Evolutionary conservation across 129 eudicot species (phyloP), one percentile per base, ranked within the genome.

Genomic region (Oenanthe sinensis): DNA sequence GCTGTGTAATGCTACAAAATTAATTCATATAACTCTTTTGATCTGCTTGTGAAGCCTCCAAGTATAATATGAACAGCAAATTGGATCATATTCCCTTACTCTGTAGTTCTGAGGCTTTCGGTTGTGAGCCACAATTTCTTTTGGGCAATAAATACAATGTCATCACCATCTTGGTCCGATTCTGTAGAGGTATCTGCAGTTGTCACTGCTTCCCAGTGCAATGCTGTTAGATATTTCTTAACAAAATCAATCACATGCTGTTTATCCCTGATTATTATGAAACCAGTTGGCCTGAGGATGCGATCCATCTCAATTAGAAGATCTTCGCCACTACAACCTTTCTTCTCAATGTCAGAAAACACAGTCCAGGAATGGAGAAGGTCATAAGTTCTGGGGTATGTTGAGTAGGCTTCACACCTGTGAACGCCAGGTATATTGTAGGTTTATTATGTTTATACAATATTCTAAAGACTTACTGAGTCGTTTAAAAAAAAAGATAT

Each of bases 371-470:
- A 97, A 71, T 96, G 99, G 82, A 96, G 97, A 48, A 96, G 88
- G 83, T 96, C 99, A 16, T 96, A 96, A 9, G 99, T 96, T 42
- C 99, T 87, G 28, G 97, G 99, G 84, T 96, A 96, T 9, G 97
- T 96, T 5, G 99, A 96, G 97, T 84, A 96, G 77, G 97, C 91
- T 83, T 96, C 99, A 81, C 99, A 96, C 99, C 97, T 96, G 87
- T 48, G 77, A 36, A 74, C 39, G 72, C 20, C 14, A 6, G 39
- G 47, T 14, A 81, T 60, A 22, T 55, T 22, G 8, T 55, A 58
- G n/a, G 68, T 24, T 60, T 22, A 58, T 22, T 55, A 58, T 60
- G 68, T 24, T 60, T 22, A 58, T 22, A 58, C 14, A 58, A 58
- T 58, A 58, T 58, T 50, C 58, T 58, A 7, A n/a, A 58, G 8